Base-by-base conservation (phyloP, 371 early-diverging fungal genomes). In the Dipsacomyces acuminosporus region DNA sequence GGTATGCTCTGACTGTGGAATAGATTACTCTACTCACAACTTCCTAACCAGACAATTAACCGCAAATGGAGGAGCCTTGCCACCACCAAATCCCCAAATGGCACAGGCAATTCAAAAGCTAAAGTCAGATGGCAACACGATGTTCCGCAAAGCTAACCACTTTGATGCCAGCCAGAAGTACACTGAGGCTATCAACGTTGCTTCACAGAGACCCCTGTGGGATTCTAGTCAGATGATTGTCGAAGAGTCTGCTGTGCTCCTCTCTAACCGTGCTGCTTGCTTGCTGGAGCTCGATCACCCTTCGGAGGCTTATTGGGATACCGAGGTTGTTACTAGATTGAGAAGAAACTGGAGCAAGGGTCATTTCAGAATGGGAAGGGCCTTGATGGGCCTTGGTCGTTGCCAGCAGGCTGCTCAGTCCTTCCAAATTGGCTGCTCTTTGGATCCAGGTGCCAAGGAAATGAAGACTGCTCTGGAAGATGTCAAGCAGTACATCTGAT, bases 321-420 rank as follows among this genome's bases (percentile, higher is more conserved):
- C 88, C 2, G 86, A 87, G 64, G 77, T 79, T 38, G 86, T 85
- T 21, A 85, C 86, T n/a, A 71, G 82, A 36, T 63, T 89, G 47
- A 84, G 82, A 61, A 78, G 82, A 17, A 82, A 81, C 33, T 89
- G 87, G 88, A 78, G 84, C 58, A 88, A 89, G 74, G 89, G 88
- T 20, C 81, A 84, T 72, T 88, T 88, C 74, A 74, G 90, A 46
- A 86, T 86, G 64, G 90, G 90, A 41, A 79, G 80, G 44, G 88
- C 90, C 26, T 71, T 89, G 41, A 63, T 78, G 40, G 88, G 84
- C 14, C 55, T 89, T 51, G 80, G 77, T 19, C 66, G 86, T 25
- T 67, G 73, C 35, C 74, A 78, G 26, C 89, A 87, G 61, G 89
- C 86, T 17, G 71, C 81, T 7, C 78, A 82, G 24, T 83, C 86